Evolutionary conservation across 352 stramenopile species (phyloP), one percentile per base, ranked within the genome.

Genomic region (Phytophthora sojae): DNA sequence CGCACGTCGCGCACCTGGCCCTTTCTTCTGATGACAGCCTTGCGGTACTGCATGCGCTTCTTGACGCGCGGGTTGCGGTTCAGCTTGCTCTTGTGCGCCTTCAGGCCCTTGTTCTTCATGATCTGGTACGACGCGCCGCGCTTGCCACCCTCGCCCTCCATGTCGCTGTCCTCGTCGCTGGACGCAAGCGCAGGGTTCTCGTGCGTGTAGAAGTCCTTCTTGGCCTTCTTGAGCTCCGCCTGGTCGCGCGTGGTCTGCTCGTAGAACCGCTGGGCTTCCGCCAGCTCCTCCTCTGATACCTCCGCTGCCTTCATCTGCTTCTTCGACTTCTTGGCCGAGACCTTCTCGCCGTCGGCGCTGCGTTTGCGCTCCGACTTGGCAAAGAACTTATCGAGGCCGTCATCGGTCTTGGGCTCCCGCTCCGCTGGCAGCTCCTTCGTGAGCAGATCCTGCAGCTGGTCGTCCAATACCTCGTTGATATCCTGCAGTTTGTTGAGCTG

Each of bases 61-160:
- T 99, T 99, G 57, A 99, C 94, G 69, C 98, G 94, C 56, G 98
- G 98, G 78, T 99, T 99, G 49, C 98, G 90, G 82, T 99, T 99
- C 61, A 99, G 84, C 79, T 99, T 99, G 81, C 88, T 97, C 82
- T 99, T 99, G 88, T 99, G 97, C 26, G 97, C 87, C 67, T 98
- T 98, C 59, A 99, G 85, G 8, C 98, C 98, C 71, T 97, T 93
- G 82, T 99, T 99, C 81, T 99, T 99, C 69, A 99, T 94, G 58
- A 99, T 99, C 64, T 97, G 85, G 68, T 97, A 96, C 57, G 89
- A 92, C 47, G 97, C 97, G 47, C 94, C 94, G 71, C 97, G 87
- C 73, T 96, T 98, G 73, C 91, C 90, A 42, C 84, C 96, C 57
- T 94, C 86, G 45, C 85, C 96, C 57, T 94, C 86, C 55, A 81